Base-by-base conservation (phyloP, 2,329 filamentous ascomycete species). In the Onygenales sp. region DNA sequence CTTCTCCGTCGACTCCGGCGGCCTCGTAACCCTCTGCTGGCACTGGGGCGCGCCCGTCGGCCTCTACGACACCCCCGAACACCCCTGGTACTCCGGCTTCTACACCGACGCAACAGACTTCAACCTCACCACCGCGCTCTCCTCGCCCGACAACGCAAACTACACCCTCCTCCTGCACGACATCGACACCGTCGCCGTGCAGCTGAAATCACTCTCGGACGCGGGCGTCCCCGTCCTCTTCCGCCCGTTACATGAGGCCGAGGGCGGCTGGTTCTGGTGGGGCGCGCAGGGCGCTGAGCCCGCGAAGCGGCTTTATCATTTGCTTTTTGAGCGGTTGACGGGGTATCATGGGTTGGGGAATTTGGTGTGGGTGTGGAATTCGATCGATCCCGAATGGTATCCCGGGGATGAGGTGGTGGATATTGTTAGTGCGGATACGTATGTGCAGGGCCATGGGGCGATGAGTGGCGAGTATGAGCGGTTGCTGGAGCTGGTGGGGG, bases 111-210 rank as follows among this genome's bases (percentile, higher is more conserved):
- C 74, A 1, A 75, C 74, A 6, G 37, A 62, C 2, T 70, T 70
- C 40, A 59, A 66, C 7, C 75, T 72, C 48, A 79, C 79, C 1
- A 64, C 70, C 8, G 71, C 73, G 34, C 70, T 76, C n/a, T 77
- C 76, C 2, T 82, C 81, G 61, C 73, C 82, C 45, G 74, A 71
- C 0, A 59, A 78, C 78, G 6, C 80, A 79, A 0, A 80, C 71
- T 1, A 78, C 75, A 73, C 79, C 3, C 83, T 83, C 65, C 76
- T 78, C 47, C 73, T 83, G 42, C 82, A 83, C 65, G 72, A 77
- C 13, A 73, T 83, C 53, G 80, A 83, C 59, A 77, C 80, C 0
- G 73, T 72, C 7, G 82, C 79, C 0, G 48, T 31, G 6, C 13
- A 51, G 39, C 39, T 51, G 10, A 11, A 42, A 36, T n/a, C 70